Evolutionary conservation across 1,139 yeast species (phyloP).

Genomic region (Sugiyamaella pinicola): DNA sequence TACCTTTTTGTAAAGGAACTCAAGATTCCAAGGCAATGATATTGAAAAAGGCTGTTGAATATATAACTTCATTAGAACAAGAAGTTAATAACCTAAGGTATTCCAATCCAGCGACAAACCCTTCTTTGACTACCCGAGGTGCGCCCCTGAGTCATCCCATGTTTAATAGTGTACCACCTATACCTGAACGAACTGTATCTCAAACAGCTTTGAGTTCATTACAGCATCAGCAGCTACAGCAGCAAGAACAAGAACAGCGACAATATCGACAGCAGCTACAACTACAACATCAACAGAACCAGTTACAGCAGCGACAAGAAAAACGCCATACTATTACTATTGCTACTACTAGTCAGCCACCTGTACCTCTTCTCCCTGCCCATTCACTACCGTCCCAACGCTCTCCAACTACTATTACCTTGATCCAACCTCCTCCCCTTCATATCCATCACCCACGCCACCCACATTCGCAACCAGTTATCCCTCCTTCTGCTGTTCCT

Average conservation of each 20-base stretch:
- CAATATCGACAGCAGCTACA: background rate
- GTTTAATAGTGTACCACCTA: slow-evolving; percentile 14
- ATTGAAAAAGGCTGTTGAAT: slow-evolving; percentile 46
- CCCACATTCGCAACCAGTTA: slow-evolving; percentile 9
- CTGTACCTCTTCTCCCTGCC: too few relatives aligned
- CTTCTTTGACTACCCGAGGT: background rate
- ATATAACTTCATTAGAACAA: slow-evolving; percentile 45
- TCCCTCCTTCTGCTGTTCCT: slow-evolving; percentile 14
- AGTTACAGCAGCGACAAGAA: background rate
- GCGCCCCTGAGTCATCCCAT: background rate
- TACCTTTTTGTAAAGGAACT: slow-evolving; percentile 48
- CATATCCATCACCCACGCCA: slow-evolving; percentile 21
- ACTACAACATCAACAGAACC: slow-evolving; percentile 1
- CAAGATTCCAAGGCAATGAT: slow-evolving; percentile 50
- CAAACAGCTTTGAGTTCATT: slow-evolving; percentile 9
- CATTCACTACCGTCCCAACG: too few relatives aligned
- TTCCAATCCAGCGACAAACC: background rate
- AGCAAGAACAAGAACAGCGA: background rate
- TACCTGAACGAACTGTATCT: slow-evolving; percentile 11
- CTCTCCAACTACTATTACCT: slow-evolving; percentile 19
- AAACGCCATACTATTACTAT: slow-evolving; percentile 4
- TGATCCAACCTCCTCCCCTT: slow-evolving; percentile 21
- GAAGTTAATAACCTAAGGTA: slow-evolving; percentile 32
- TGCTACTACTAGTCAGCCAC: too few relatives aligned
- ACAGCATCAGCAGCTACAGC: background rate